A percentile compares a stretch with the other conserved stretches of the same genome.
These are phyloP conservation scores for Scedosporium dehoogii DNA, from an alignment of 2,329 filamentous ascomycete genomes.

Conservation along the genomic window DNA sequence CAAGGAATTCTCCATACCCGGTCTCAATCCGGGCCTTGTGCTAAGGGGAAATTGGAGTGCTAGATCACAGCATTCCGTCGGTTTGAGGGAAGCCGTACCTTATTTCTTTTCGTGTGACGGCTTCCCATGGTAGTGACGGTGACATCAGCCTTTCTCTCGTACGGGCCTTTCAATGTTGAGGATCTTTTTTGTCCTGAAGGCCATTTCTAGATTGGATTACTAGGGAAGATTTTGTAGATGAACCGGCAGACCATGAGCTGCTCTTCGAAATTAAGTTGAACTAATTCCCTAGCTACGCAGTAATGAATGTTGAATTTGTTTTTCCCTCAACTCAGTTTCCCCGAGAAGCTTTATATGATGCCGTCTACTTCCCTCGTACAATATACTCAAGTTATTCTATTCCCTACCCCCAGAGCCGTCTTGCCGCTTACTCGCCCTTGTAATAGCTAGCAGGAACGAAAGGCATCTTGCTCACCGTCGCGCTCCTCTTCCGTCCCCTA, in stretches of 20 bases:
- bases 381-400: neutral
- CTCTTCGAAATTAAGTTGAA: no score
- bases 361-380: neutral
- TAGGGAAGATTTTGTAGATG: neutral
- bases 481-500: constrained; percentile 65
- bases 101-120: constrained; percentile 22
- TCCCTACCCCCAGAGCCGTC: neutral
- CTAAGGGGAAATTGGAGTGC: neutral
- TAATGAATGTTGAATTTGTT: no score
- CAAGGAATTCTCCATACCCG: neutral
- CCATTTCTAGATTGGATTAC: no score
- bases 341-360: constrained; percentile 13
- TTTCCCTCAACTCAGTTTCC: no score
- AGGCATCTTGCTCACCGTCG: constrained; percentile 76
- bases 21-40: neutral
- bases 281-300: constrained; percentile 23
- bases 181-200: neutral
- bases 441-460: constrained; percentile 76
- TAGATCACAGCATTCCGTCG: constrained; percentile 3
- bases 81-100: constrained; percentile 28
- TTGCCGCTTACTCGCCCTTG: constrained; percentile 24
- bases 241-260: no score
- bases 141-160: neutral
- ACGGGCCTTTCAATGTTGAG: neutral
- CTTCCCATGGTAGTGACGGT: constrained; percentile 29